Evolutionary conservation across 768 basidiomycete genomes (phyloP).

Genomic region (Suillus alpinus): DNA sequence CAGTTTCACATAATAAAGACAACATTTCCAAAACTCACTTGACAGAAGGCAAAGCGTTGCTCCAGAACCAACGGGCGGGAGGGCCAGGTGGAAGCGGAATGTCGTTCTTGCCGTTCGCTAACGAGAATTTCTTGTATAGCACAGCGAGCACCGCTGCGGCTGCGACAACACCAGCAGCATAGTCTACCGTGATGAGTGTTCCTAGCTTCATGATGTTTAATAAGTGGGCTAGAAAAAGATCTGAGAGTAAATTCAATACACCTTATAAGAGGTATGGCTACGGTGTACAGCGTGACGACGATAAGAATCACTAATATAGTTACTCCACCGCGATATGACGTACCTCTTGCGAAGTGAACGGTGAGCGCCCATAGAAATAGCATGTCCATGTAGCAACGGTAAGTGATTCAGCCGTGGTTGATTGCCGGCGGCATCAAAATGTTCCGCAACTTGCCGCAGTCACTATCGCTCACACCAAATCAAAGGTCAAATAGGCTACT

Average conservation of each 20-base stretch:
- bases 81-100: slow-evolving; percentile 6
- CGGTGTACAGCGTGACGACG: background rate
- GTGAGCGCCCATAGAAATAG: no score
- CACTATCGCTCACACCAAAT: no score
- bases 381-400: no score
- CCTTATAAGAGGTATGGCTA: background rate
- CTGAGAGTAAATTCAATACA: background rate
- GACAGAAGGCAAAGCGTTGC: slow-evolving; percentile 2
- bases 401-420: no score
- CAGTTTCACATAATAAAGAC: no score
- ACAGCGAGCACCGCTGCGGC: background rate
- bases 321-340: no score
- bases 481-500: no score
- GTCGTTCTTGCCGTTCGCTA: slow-evolving; percentile 2
- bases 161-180: slow-evolving; percentile 6
- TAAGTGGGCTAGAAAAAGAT: background rate
- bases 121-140: slow-evolving; percentile 5
- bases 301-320: no score
- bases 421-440: no score
- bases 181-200: background rate
- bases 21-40: slow-evolving; percentile 4
- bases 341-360: no score
- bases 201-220: background rate
- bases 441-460: no score
- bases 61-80: slow-evolving; percentile 11